Conservation (phyloP, 169 alveolate species). For the Plasmodium vivax region DNA sequence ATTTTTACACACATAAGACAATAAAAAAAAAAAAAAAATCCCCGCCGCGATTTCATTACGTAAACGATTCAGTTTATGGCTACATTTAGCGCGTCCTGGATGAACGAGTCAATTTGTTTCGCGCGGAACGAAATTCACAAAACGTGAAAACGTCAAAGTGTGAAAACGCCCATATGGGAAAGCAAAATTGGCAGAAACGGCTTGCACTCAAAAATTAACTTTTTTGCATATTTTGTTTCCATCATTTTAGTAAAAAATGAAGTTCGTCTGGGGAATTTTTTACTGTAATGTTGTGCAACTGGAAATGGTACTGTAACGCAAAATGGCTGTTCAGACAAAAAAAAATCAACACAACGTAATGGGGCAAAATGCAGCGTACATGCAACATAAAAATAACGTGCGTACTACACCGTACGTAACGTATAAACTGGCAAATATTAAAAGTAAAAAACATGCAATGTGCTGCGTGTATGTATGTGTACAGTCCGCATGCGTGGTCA, state of each 20-base stretch:
- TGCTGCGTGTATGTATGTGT: neutral
- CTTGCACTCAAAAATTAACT: neutral
- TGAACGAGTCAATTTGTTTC: neutral
- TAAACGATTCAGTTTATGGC: neutral
- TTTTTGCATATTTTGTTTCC: neutral
- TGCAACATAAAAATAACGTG: neutral
- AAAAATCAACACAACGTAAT: neutral
- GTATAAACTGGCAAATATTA: neutral
- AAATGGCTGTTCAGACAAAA: neutral
- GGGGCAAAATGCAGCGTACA: neutral
- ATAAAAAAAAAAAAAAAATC: neutral
- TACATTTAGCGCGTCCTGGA: neutral
- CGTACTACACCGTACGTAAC: neutral
- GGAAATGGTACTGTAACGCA: neutral
- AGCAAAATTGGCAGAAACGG: neutral
- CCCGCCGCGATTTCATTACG: neutral
- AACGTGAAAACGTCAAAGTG: neutral
- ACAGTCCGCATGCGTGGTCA: neutral
- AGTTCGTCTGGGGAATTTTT: neutral
- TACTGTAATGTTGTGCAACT: neutral
- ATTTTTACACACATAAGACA: neutral
- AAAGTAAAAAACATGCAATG: neutral
- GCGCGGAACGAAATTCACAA: neutral
- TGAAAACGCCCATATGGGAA: neutral
- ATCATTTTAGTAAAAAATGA: neutral